Conservation (phyloP, 305 asterid genomes). For the Fraxinus angustifolia region DNA sequence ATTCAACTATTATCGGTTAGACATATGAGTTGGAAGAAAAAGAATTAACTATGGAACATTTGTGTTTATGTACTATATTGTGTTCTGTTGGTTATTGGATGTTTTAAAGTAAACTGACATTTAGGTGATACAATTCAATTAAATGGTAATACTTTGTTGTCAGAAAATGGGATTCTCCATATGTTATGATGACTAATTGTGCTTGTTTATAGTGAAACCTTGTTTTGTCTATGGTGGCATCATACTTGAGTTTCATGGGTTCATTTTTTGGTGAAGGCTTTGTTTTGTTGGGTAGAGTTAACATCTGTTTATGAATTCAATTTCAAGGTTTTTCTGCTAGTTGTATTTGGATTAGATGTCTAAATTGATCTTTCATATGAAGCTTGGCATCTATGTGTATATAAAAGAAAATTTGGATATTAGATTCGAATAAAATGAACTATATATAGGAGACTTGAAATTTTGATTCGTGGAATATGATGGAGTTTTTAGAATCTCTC, state of each 20-base stretch:
- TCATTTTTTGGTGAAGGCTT: neutral
- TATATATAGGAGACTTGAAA: neutral
- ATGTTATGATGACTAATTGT: neutral
- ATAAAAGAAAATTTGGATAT: neutral
- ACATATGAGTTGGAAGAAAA: neutral
- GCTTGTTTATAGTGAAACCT: neutral
- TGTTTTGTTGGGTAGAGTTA: neutral
- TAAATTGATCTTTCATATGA: neutral
- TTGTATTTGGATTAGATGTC: neutral
- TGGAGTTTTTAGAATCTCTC: neutral
- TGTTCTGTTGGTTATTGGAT: neutral
- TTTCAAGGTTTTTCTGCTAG: neutral
- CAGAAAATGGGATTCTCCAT: neutral
- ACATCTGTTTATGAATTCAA: neutral
- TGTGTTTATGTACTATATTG: neutral
- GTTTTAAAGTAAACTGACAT: neutral
- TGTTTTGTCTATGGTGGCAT: neutral
- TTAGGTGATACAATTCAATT: neutral
- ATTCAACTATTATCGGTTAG: neutral
- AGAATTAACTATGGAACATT: neutral
- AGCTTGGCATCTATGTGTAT: neutral
- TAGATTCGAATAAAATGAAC: neutral
- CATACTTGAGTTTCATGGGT: neutral
- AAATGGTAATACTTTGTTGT: neutral
- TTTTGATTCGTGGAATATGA: neutral